Evolutionary conservation across 1,284 basidiomycete species (phyloP).

Genomic region (Xanthoconium separans): DNA sequence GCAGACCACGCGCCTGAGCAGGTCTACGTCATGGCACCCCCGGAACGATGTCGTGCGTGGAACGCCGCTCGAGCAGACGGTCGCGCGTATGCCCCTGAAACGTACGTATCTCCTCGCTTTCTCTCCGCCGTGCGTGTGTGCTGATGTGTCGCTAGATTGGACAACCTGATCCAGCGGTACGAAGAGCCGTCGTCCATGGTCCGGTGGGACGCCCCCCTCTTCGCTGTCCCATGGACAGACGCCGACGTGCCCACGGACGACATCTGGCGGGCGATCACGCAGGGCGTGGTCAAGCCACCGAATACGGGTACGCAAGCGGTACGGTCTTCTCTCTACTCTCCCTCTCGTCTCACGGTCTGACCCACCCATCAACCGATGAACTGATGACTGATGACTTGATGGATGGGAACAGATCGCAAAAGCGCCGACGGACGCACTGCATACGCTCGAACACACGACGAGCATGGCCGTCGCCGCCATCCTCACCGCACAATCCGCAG

Average conservation of each 20-base stretch:
- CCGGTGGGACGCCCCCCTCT: slow-evolving; percentile 94
- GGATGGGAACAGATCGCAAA: slow-evolving; percentile 53
- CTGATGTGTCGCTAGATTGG: slow-evolving; percentile 54
- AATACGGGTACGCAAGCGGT: slow-evolving; percentile 85
- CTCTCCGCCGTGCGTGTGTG: too few species aligned
- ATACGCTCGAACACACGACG: slow-evolving; percentile 73
- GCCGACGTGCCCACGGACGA: slow-evolving; percentile 64
- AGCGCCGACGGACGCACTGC: slow-evolving; percentile 81
- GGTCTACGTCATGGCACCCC: slow-evolving; percentile 77
- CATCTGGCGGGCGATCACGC: slow-evolving; percentile 83
- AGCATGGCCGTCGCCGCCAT: slow-evolving; percentile 67
- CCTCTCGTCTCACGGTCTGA: not conserved
- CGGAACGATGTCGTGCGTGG: slow-evolving; percentile 79
- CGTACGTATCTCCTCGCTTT: slow-evolving; percentile 43
- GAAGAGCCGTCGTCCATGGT: slow-evolving; percentile 98
- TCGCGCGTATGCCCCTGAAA: slow-evolving; percentile 64
- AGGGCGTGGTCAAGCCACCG: slow-evolving; percentile 80
- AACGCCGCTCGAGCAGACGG: slow-evolving; percentile 57
- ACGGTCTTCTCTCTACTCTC: slow-evolving; percentile 3
- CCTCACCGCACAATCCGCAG: slow-evolving; percentile 53
- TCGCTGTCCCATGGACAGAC: slow-evolving; percentile 81
- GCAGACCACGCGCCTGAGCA: slow-evolving; percentile 38
- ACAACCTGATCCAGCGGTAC: slow-evolving; percentile 86
- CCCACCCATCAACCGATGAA: too few species aligned
- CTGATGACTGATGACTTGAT: too few species aligned